A percentile compares a stretch with the other conserved stretches of the same genome.
Evolutionary conservation across 768 basidiomycete genomes (phyloP).

Genomic region (Pisolithus sp.): DNA sequence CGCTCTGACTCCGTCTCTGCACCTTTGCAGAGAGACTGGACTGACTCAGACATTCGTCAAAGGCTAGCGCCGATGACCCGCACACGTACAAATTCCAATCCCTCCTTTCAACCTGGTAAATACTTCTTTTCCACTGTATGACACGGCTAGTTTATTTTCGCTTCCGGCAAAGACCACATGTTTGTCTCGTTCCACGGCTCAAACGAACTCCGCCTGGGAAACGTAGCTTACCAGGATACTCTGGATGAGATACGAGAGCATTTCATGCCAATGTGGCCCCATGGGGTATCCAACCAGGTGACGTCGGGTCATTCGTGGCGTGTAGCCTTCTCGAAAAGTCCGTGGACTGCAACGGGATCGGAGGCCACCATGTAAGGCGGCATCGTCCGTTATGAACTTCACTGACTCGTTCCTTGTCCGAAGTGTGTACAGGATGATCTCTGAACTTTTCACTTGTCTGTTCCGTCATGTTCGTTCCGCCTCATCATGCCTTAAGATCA

Average conservation of each 20-base stretch:
- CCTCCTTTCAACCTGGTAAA: constrained; percentile 28
- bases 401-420: constrained; percentile 2
- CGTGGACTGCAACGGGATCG: constrained; percentile 57
- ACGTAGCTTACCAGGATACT: constrained; percentile 44
- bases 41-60: constrained; percentile 33
- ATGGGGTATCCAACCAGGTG: constrained; percentile 45
- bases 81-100: constrained; percentile 30
- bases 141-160: constrained; percentile 22
- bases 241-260: constrained; percentile 52
- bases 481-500: constrained; percentile 3
- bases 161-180: constrained; percentile 51
- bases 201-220: constrained; percentile 50
- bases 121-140: constrained; percentile 3
- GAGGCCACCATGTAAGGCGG: constrained; percentile 46
- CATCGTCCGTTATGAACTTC: not conserved
- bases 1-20: constrained; percentile 19
- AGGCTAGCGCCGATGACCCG: constrained; percentile 29
- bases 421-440: constrained; percentile 58
- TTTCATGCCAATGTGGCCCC: constrained; percentile 60
- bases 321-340: constrained; percentile 58
- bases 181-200: constrained; percentile 63
- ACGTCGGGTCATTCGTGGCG: constrained; percentile 44
- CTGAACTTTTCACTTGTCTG: constrained; percentile 54
- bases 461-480: constrained; percentile 44
- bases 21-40: constrained; percentile 35